A percentile compares a stretch with the other conserved stretches of the same genome.
These are phyloP conservation scores for Neospora caninum DNA, from an alignment of 169 alveolate species.

Conservation along the genomic window DNA sequence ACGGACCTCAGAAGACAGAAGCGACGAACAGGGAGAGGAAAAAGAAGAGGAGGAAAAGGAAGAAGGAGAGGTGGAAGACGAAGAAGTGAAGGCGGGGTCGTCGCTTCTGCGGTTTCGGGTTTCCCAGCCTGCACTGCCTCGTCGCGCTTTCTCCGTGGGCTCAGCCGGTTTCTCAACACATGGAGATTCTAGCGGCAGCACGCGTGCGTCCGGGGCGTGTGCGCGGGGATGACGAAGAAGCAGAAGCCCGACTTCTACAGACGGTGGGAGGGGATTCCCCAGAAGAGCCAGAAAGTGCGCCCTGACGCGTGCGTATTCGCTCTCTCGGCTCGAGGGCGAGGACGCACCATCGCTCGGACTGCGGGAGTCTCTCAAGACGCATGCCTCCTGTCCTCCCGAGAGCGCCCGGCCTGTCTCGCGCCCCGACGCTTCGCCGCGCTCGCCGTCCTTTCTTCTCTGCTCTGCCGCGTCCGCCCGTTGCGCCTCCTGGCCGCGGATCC, in stretches of 20 bases:
- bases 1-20: background rate
- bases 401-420: too few species aligned
- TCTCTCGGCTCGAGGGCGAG: background rate
- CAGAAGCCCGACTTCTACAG: slow-evolving; percentile 3
- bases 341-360: background rate
- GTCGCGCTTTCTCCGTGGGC: too few species aligned
- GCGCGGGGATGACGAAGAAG: background rate
- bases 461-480: too few species aligned
- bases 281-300: background rate
- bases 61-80: background rate
- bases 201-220: background rate
- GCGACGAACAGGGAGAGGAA: background rate
- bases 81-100: background rate
- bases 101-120: too few species aligned
- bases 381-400: background rate
- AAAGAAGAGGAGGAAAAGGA: background rate
- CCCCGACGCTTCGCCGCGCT: too few species aligned
- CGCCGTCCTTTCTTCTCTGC: too few species aligned
- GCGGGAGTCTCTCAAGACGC: background rate
- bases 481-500: too few species aligned
- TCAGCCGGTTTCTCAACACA: too few species aligned
- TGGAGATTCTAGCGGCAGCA: background rate
- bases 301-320: background rate
- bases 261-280: background rate
- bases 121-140: too few species aligned